Base-by-base conservation (phyloP, 2,329 filamentous ascomycete species). In the Colletotrichum camelliae region DNA sequence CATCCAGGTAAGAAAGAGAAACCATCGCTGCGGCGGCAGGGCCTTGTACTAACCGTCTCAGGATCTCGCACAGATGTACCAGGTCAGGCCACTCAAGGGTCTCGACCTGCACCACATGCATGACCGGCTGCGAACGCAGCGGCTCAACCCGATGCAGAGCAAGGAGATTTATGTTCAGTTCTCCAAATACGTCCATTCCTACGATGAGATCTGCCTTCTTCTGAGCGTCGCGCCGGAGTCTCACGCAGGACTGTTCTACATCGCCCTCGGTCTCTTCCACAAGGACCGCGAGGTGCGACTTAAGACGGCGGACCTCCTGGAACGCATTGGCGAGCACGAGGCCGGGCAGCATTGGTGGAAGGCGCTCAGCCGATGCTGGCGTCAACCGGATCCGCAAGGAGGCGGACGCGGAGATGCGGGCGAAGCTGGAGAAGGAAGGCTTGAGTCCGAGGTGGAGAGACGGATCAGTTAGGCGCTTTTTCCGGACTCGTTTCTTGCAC, bases 321-420 rank as follows among this genome's bases (percentile, higher is more conserved):
- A 96, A 79, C 91, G 96, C 27, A 93, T 99, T 70, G 91, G 93
- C 79, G 93, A 94, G 73, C 96, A 99, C 84, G 94, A 97, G 81
- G 97, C 96, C 12, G 97, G 97, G 2, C 91, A 96, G 81, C 95
- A 98, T 85, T 98, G 97, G 90, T 99, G 96, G 95, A 92, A 90
- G 78, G 92, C 92, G 35, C 87, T 99, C 65, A 97, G 96, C 74
- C 90, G 95, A 60, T 99, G 85, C 86, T 98, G 78, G 96, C 94
- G 4, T 98, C 81, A 93, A 94, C 79, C 91, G 96, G 65, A 92
- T 97, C 65, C 93, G 94, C 83, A 90, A 93, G 75, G 95, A 92
- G 79, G 85, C 86, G 9, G 91, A 93, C 66, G 84, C 86, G 2
- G 91, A 92, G 79, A 84, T 85, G 83, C 87, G 83, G 72, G 83